A percentile compares a stretch with the other conserved stretches of the same genome.
Evolutionary conservation across 345 rosid species (phyloP).

Genomic region (Eucalyptus fibrosa): DNA sequence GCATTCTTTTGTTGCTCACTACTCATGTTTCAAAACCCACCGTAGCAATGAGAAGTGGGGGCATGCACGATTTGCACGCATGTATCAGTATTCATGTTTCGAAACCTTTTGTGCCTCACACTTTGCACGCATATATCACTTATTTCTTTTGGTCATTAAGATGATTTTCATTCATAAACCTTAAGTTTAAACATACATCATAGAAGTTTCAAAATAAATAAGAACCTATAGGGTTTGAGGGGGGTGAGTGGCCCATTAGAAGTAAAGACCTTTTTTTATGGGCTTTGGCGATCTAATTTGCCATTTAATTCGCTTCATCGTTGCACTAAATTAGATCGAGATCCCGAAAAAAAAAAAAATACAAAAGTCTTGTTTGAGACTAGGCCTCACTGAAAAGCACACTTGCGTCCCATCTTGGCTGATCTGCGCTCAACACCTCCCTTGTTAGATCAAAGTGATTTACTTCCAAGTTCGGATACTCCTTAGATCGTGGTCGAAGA

Average conservation of each 20-base stretch:
- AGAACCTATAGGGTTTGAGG: not conserved
- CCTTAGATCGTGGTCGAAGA: not conserved
- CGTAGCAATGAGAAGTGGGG: not conserved
- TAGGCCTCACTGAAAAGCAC: not conserved
- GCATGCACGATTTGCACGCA: too few species aligned
- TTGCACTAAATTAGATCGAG: not conserved
- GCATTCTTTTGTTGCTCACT: not conserved
- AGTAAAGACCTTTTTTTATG: not conserved
- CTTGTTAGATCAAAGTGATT: not conserved
- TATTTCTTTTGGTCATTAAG: not conserved
- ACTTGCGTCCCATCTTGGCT: not conserved
- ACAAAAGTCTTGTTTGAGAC: rapidly evolving
- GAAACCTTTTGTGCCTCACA: not conserved
- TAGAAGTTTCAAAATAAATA: not conserved
- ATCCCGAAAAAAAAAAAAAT: rapidly evolving
- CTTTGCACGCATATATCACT: not conserved
- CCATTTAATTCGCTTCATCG: not conserved
- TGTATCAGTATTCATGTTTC: too few species aligned
- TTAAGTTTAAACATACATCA: not conserved
- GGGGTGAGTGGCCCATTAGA: not conserved
- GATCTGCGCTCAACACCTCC: not conserved
- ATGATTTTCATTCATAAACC: not conserved
- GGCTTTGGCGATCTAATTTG: not conserved
- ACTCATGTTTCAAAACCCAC: not conserved
- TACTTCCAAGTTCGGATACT: not conserved